Percentiles rank a stretch among this genome's conserved stretches.
Evolutionary conservation across 495 filamentous ascomycete species (phyloP).

Genomic region (Bathelium albidoporum): DNA sequence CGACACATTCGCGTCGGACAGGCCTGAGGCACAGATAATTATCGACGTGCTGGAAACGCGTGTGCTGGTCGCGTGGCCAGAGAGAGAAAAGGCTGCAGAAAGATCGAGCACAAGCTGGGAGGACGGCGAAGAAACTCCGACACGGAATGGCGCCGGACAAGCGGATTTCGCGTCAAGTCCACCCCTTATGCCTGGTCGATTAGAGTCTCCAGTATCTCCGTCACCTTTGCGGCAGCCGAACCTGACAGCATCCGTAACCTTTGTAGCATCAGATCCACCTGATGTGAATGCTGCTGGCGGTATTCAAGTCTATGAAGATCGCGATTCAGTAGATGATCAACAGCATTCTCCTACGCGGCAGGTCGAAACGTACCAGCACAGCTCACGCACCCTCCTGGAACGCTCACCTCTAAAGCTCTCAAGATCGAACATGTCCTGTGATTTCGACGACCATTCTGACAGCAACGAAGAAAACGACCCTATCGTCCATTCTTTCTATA

Average conservation of each 20-base stretch:
- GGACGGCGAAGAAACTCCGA: slow-evolving; percentile 42
- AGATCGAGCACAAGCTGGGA: slow-evolving; percentile 10
- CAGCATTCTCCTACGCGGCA: slow-evolving; percentile 10
- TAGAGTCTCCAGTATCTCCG: slow-evolving; percentile 64
- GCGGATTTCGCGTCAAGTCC: slow-evolving; percentile 49
- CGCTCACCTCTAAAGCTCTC: slow-evolving; percentile 11
- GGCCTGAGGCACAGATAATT: slow-evolving; percentile 85
- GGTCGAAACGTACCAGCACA: background rate
- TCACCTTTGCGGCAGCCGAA: slow-evolving; percentile 44
- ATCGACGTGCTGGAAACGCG: slow-evolving; percentile 89
- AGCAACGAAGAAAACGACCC: slow-evolving; percentile 89
- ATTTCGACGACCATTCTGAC: slow-evolving; percentile 52
- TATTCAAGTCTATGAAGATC: slow-evolving; percentile 55
- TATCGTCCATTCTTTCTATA: slow-evolving; percentile 79
- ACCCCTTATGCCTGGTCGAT: slow-evolving; percentile 47
- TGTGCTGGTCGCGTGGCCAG: slow-evolving; percentile 81
- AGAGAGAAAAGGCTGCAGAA: slow-evolving; percentile 6
- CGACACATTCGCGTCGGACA: slow-evolving; percentile 83
- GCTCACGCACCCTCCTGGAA: background rate
- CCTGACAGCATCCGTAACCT: slow-evolving; percentile 30
- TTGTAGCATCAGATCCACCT: slow-evolving; percentile 37
- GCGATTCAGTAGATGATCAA: slow-evolving; percentile 30
- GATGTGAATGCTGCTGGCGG: slow-evolving; percentile 31
- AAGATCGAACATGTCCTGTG: slow-evolving; percentile 17
- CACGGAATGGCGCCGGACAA: slow-evolving; percentile 31